These are phyloP conservation scores for Kingdonia uniflora DNA, from an alignment of 164 flowering plant genomes.

Conservation along the genomic window DNA sequence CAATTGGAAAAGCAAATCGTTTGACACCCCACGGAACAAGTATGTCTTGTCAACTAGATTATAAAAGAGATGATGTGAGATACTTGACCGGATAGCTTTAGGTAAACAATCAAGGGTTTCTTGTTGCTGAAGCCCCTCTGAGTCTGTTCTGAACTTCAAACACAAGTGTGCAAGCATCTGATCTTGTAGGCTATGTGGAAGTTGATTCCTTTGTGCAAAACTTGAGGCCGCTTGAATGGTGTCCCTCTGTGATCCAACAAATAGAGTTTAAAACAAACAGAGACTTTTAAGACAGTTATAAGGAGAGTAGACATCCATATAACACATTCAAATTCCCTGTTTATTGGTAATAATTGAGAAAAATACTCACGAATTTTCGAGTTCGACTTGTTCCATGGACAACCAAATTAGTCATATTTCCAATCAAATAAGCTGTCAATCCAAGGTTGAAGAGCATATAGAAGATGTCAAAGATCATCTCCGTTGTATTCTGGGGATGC, in stretches of 20 bases:
- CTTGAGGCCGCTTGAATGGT: conserved; percentile 88
- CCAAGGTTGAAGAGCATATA: conserved; percentile 97
- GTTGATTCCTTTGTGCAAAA: conserved; percentile 72
- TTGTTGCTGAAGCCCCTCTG: conserved; percentile 89
- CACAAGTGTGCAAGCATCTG: conserved; percentile 96
- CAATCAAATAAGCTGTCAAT: conserved; percentile 83
- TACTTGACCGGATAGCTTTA: conserved; percentile 89
- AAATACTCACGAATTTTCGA: conserved; percentile 65
- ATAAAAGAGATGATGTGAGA: conserved; percentile 76
- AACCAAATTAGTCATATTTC: conserved; percentile 97
- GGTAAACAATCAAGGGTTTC: conserved; percentile 83
- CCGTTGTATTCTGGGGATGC: conserved; percentile 72
- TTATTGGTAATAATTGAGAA: not conserved
- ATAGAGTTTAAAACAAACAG: not conserved
- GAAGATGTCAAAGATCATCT: conserved; percentile 77
- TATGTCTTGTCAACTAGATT: conserved; percentile 63
- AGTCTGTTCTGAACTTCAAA: conserved; percentile 83
- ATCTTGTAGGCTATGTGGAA: conserved; percentile 66
- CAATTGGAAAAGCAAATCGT: conserved; percentile 84
- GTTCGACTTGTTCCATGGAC: conserved; percentile 92
- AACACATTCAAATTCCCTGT: not conserved
- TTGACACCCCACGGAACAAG: conserved; percentile 76
- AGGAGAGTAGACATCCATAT: not conserved
- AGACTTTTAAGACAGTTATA: not conserved
- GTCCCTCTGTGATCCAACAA: conserved; percentile 52